Evolutionary conservation across 495 filamentous ascomycete species (phyloP).

Genomic region (Tuber brumale): DNA sequence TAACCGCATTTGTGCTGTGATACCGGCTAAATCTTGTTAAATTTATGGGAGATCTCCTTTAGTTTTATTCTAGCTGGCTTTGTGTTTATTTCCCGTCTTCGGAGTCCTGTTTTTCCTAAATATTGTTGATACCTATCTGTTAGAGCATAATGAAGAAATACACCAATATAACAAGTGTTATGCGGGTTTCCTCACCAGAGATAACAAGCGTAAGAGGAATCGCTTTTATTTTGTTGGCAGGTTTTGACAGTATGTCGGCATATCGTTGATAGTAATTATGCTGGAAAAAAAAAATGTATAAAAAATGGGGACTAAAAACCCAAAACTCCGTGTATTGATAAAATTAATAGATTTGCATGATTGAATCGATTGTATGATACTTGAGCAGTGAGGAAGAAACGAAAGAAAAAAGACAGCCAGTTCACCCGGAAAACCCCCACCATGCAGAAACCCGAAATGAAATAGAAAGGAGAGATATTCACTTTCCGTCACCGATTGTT

Average conservation of each 20-base stretch:
- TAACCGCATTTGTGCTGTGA: not conserved
- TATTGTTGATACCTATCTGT: not conserved
- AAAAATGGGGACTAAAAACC: not conserved
- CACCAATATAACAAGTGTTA: not conserved
- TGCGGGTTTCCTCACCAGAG: not conserved
- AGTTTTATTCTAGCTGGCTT: not conserved
- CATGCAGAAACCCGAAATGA: conserved; percentile 5
- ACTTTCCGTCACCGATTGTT: conserved; percentile 7
- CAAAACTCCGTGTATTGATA: conserved; percentile 2
- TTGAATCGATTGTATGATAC: not conserved
- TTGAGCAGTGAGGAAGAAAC: not conserved
- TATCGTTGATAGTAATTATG: not conserved
- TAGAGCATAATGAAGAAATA: not conserved
- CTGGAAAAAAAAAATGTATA: not conserved
- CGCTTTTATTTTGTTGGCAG: not conserved
- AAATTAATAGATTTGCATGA: not conserved
- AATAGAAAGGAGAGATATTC: conserved; percentile 2
- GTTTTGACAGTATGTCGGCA: not conserved
- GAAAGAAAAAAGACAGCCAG: not conserved
- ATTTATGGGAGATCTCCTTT: not conserved
- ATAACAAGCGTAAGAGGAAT: not conserved
- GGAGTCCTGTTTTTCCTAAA: conserved; percentile 1
- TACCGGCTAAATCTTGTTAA: not conserved
- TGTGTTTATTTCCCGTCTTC: not conserved
- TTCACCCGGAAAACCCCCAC: not conserved